These are phyloP conservation scores for Gigaspora rosea DNA, from an alignment of 192 early-diverging fungal genomes.

Conservation along the genomic window DNA sequence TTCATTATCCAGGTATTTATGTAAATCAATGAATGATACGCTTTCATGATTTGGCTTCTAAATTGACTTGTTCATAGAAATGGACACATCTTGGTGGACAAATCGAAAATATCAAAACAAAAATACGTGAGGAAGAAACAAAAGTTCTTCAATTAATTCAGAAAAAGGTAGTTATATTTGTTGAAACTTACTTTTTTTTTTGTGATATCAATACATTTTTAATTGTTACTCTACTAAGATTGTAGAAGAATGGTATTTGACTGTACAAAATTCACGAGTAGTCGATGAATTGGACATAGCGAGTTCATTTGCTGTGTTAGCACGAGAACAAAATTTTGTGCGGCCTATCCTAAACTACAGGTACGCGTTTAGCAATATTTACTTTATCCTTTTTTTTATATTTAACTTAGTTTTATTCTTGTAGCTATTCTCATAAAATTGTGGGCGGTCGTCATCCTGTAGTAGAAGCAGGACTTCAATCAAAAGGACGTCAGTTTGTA, in stretches of 20 bases:
- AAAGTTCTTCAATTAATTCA: conserved; percentile 55
- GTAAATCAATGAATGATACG: no score
- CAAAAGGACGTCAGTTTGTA: conserved; percentile 51
- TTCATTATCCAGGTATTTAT: conserved; percentile 18
- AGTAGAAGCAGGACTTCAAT: conserved; percentile 56
- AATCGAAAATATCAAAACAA: conserved; percentile 47
- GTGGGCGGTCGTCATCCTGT: conserved; percentile 61
- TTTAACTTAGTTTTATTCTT: neutral
- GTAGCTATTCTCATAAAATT: conserved; percentile 27
- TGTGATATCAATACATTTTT: neutral
- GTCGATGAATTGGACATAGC: conserved; percentile 72
- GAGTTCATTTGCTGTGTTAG: conserved; percentile 60
- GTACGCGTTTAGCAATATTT: conserved; percentile 8
- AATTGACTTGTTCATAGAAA: conserved; percentile 1
- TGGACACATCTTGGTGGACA: conserved; percentile 64
- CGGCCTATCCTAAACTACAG: conserved; percentile 52
- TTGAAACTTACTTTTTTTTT: neutral
- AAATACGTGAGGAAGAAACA: conserved; percentile 54
- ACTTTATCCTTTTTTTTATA: neutral
- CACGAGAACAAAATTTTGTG: conserved; percentile 51
- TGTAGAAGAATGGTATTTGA: conserved; percentile 52
- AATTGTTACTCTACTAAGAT: conserved; percentile 24
- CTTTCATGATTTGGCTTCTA: no score
- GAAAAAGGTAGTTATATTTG: conserved; percentile 35
- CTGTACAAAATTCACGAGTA: conserved; percentile 61